Base-by-base conservation (phyloP, 2,329 filamentous ascomycete genomes). In the Botrytis galanthina region DNA sequence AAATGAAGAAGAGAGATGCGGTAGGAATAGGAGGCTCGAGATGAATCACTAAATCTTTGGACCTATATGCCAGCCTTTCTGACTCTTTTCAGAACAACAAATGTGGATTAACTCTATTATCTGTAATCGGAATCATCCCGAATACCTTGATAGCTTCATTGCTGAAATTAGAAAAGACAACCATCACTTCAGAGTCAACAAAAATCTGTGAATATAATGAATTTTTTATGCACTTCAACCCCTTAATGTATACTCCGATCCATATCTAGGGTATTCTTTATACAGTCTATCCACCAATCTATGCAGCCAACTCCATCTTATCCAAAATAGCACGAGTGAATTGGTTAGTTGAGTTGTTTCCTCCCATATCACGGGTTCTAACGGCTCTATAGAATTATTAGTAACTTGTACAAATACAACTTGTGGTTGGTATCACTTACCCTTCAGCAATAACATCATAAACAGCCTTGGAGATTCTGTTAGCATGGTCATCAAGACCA, bases 301-400 rank as follows among this genome's bases (percentile, higher is more conserved):
- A 81, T 76, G 73, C 77, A 32, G 79, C 78, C 64, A 75, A 82
- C 87, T 98, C 95, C 94, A 99, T 97, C 89, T 96, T 93, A 87
- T 95, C 90, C 82, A 99, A 88, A 82, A 99, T 93, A 80, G 96
- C 95, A 81, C 92, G 89, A 81, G 96, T 98, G 87, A 98, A 99
- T 84, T 98, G 91, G 85, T 98, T 91, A 77, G 95, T 99, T 80
- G 92, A 94, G 81, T 90, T 90, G 78, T 91, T 86, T 83, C 96
- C 96, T 82, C 95, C 95, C 96, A 99, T 98, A 82, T 99, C 96
- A 81, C 92, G 92, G 77, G 96, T 99, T 83, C 95, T 92, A 81
- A 90, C 88, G 85, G 94, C 91, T 83, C 94, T 96, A 79, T 68
- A 73, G 26, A 35, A 32, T 10, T 67, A 77, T 85, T 81, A 84